phyloP scores from a whole-genome alignment of 225 moss, liverwort and hornwort species.

The Pleurozium schreberi region DNA sequence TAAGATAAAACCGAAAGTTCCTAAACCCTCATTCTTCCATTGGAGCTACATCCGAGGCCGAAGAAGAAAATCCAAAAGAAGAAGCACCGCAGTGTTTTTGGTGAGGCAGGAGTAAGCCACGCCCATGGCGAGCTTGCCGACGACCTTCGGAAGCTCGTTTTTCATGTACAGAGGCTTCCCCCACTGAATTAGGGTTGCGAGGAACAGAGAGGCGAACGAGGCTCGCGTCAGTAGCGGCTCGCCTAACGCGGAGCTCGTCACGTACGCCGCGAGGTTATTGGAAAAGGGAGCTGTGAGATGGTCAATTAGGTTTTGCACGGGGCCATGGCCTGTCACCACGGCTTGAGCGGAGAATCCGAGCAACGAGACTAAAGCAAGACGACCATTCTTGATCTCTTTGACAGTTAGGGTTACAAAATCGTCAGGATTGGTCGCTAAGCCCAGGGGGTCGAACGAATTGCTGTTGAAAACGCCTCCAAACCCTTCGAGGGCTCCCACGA shows the following conservation, averaged over 20 bases:
- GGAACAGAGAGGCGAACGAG: slow-evolving; percentile 23
- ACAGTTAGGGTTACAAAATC: slow-evolving; percentile 44
- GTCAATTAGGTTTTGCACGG: slow-evolving; percentile 54
- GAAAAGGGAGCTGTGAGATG: slow-evolving; percentile 36
- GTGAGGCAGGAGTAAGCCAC: slow-evolving; percentile 15
- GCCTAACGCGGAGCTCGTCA: background rate
- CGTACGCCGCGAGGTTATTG: slow-evolving; percentile 2
- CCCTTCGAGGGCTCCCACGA: background rate
- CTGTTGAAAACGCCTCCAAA: background rate
- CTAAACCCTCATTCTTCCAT: background rate
- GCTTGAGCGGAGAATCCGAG: slow-evolving; percentile 60
- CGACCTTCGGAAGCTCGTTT: background rate
- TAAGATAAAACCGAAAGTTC: background rate
- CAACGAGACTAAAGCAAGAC: slow-evolving; percentile 69
- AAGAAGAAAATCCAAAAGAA: background rate
- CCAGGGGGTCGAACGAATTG: slow-evolving; percentile 55
- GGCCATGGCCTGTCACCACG: slow-evolving; percentile 52
- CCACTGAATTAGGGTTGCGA: slow-evolving; percentile 34
- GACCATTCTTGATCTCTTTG: slow-evolving; percentile 81
- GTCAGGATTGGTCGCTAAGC: slow-evolving; percentile 26
- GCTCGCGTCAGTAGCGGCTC: slow-evolving; percentile 14
- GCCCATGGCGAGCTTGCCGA: slow-evolving; percentile 20
- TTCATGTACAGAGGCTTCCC: slow-evolving; percentile 23
- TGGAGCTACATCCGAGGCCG: background rate
- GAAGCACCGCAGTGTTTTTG: background rate